A percentile compares a stretch with the other conserved stretches of the same genome.
Evolutionary conservation across 179 eudicot genomes (phyloP).

Genomic region (Camellia oleifera): DNA sequence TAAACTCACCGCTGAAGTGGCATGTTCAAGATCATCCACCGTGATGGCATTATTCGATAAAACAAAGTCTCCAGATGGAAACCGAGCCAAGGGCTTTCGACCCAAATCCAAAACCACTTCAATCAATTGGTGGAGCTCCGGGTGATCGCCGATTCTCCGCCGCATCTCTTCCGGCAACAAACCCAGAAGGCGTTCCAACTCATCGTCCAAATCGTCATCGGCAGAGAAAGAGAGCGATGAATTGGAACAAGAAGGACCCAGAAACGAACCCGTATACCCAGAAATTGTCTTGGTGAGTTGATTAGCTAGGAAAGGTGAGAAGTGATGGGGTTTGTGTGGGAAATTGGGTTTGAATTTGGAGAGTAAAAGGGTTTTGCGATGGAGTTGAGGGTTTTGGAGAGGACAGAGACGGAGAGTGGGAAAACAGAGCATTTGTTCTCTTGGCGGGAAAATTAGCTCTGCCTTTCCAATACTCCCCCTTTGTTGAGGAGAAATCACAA

Average conservation of each 20-base stretch:
- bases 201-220: slow-evolving; percentile 46
- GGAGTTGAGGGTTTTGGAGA: not conserved
- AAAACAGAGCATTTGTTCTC: slow-evolving; percentile 19
- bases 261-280: not conserved
- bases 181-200: slow-evolving; percentile 60
- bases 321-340: not conserved
- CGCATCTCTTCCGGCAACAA: slow-evolving; percentile 81
- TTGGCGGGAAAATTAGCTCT: slow-evolving; percentile 28
- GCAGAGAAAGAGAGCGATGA: slow-evolving; percentile 15
- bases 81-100: slow-evolving; percentile 75
- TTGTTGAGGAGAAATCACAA: too few species aligned
- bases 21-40: slow-evolving; percentile 52
- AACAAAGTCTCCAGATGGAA: slow-evolving; percentile 82
- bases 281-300: not conserved
- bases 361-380: not conserved
- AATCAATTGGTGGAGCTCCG: slow-evolving; percentile 58
- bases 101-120: slow-evolving; percentile 96
- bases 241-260: slow-evolving; percentile 20
- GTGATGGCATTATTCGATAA: slow-evolving; percentile 67
- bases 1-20: slow-evolving; percentile 56
- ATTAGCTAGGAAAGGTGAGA: not conserved
- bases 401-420: slow-evolving; percentile 16
- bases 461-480: too few species aligned
- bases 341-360: slow-evolving; percentile 1
- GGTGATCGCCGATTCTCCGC: slow-evolving; percentile 46